These are phyloP conservation scores for Trichophaea hybrida DNA, from an alignment of 2,329 filamentous ascomycete species.

Conservation along the genomic window DNA sequence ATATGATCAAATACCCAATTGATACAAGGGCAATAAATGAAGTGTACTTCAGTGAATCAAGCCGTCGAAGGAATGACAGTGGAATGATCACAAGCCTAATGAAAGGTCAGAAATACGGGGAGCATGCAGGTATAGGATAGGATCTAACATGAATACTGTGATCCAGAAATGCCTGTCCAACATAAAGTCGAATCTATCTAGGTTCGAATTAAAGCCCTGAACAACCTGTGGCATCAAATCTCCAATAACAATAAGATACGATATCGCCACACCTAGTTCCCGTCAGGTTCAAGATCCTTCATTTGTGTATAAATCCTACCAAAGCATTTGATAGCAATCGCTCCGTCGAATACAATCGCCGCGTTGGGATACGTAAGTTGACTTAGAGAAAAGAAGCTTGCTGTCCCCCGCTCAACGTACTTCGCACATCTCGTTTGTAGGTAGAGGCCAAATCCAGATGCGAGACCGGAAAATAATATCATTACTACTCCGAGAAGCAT, in stretches of 20 bases:
- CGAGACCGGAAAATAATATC: slow-evolving; percentile 81
- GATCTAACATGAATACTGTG: slow-evolving; percentile 73
- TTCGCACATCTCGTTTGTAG: slow-evolving; percentile 84
- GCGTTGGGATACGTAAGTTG: slow-evolving; percentile 95
- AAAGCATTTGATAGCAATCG: slow-evolving; percentile 96
- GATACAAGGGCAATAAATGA: slow-evolving; percentile 81
- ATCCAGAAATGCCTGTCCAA: slow-evolving; percentile 94
- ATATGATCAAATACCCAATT: slow-evolving; percentile 82
- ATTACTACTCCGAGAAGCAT: slow-evolving; percentile 70
- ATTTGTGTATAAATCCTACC: slow-evolving; percentile 30
- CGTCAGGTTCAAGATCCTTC: background rate
- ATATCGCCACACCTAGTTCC: slow-evolving; percentile 59
- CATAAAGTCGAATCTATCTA: slow-evolving; percentile 54
- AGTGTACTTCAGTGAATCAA: slow-evolving; percentile 96
- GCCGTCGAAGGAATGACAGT: slow-evolving; percentile 72
- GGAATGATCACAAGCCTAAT: slow-evolving; percentile 77
- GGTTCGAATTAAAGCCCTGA: slow-evolving; percentile 56
- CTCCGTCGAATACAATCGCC: slow-evolving; percentile 84
- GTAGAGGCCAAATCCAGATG: slow-evolving; percentile 84
- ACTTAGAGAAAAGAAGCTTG: slow-evolving; percentile 92
- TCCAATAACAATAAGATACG: slow-evolving; percentile 96
- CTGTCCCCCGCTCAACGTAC: slow-evolving; percentile 75
- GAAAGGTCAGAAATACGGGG: slow-evolving; percentile 8
- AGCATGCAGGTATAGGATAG: slow-evolving; percentile 1
- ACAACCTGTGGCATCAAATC: slow-evolving; percentile 95